Percentiles rank a stretch among this genome's conserved stretches.
Evolutionary conservation across 179 eudicot genomes (phyloP).

Genomic region (Patellifolia procumbens): DNA sequence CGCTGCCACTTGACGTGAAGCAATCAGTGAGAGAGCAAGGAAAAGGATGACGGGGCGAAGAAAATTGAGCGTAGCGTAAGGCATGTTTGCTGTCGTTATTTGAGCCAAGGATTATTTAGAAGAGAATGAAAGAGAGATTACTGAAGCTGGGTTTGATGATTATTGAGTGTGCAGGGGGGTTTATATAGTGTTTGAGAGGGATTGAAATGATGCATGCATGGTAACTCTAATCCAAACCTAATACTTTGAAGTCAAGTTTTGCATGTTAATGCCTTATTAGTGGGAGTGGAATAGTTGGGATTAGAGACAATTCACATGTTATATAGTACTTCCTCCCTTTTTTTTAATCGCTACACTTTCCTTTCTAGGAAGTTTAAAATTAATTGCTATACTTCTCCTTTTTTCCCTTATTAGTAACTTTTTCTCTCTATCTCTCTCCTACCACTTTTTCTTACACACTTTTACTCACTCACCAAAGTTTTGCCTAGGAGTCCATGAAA

Average conservation of each 20-base stretch:
- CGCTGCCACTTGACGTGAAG: conserved; percentile 13
- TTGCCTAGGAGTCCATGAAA: too few species aligned
- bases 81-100: neutral
- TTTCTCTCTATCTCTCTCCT: too few species aligned
- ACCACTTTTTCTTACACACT: too few species aligned
- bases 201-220: conserved; percentile 21
- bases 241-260: conserved; percentile 13
- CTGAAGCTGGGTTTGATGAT: neutral
- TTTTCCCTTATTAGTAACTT: too few species aligned
- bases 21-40: conserved; percentile 1
- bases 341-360: too few species aligned
- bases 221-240: conserved; percentile 26
- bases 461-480: too few species aligned
- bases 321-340: too few species aligned
- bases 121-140: neutral
- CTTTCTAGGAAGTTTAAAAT: too few species aligned
- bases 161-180: conserved; percentile 12
- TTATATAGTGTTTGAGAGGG: conserved; percentile 10
- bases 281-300: conserved; percentile 8
- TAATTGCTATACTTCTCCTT: too few species aligned
- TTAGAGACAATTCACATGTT: conserved; percentile 21
- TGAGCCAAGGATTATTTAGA: neutral
- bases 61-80: conserved; percentile 11
- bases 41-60: neutral
- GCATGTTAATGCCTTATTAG: too few species aligned